phyloP scores from a whole-genome alignment of 176 grass and related monocot genomes.

The Saccharum officinarum region DNA sequence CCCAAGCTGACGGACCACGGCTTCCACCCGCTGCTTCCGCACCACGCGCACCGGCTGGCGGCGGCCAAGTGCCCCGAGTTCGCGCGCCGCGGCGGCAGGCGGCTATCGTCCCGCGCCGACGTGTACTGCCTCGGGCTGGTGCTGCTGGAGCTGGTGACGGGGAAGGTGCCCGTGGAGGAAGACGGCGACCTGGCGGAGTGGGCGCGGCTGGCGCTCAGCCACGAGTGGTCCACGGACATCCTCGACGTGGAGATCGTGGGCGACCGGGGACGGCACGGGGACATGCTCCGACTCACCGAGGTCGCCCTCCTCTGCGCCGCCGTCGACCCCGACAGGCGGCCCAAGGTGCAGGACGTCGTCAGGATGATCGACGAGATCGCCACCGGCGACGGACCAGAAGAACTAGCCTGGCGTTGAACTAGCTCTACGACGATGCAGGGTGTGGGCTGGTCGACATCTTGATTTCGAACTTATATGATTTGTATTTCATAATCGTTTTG shows the following conservation, averaged over 20 bases:
- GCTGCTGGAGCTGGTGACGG: conserved; percentile 84
- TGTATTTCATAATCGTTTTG: background rate
- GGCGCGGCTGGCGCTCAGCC: conserved; percentile 71
- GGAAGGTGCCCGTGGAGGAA: conserved; percentile 65
- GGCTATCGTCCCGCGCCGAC: conserved; percentile 61
- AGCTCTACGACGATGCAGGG: background rate
- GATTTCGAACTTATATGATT: background rate
- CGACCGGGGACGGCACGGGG: conserved; percentile 59
- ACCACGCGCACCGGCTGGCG: conserved; percentile 52
- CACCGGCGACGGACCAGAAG: background rate
- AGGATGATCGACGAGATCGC: conserved; percentile 74
- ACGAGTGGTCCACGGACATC: conserved; percentile 93
- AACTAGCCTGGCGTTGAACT: background rate
- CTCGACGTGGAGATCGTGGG: conserved; percentile 79
- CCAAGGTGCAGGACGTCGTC: conserved; percentile 60
- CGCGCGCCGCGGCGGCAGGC: conserved; percentile 31
- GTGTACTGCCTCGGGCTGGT: conserved; percentile 89
- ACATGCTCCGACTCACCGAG: conserved; percentile 83
- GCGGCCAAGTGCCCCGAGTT: conserved; percentile 70
- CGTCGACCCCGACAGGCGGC: conserved; percentile 62
- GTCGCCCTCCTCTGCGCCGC: conserved; percentile 75
- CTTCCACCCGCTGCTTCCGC: conserved; percentile 64
- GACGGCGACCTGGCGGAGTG: conserved; percentile 78
- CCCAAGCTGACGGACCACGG: conserved; percentile 84
- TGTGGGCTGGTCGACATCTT: background rate